These are phyloP conservation scores for Hippophae rhamnoides DNA, from an alignment of 306 rosid genomes.

Conservation along the genomic window DNA sequence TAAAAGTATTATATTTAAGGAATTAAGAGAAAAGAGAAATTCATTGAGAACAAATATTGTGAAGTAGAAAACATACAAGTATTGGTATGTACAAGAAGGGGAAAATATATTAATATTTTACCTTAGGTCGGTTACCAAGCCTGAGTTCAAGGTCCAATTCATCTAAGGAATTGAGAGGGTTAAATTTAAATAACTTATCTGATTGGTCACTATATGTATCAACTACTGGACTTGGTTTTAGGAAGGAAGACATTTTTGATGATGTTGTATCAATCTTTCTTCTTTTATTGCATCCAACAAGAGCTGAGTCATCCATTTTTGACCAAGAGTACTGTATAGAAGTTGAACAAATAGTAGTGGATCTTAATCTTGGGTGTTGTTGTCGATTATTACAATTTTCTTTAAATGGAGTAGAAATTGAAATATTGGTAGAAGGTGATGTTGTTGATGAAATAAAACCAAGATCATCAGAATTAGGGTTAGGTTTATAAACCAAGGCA, in stretches of 20 bases:
- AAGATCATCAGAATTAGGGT: slow-evolving; percentile 41
- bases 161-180: slow-evolving; percentile 25
- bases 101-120: slow-evolving; percentile 15
- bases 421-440: slow-evolving; percentile 23
- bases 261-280: slow-evolving; percentile 41
- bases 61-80: neutral
- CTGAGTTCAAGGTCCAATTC: slow-evolving; percentile 59
- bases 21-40: too few species aligned
- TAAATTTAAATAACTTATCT: slow-evolving; percentile 13
- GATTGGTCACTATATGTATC: slow-evolving; percentile 10
- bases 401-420: slow-evolving; percentile 22
- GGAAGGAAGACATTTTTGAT: slow-evolving; percentile 30
- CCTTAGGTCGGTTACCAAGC: slow-evolving; percentile 35
- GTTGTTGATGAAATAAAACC: slow-evolving; percentile 22
- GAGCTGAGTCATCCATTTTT: slow-evolving; percentile 21
- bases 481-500: slow-evolving; percentile 41
- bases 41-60: too few species aligned
- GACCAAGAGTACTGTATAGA: slow-evolving; percentile 24
- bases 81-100: neutral
- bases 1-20: too few species aligned
- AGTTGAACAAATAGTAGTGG: slow-evolving; percentile 16
- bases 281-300: slow-evolving; percentile 30
- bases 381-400: slow-evolving; percentile 12
- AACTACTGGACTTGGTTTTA: slow-evolving; percentile 18
- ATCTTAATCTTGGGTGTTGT: slow-evolving; percentile 7